phyloP scores from a whole-genome alignment of 2,329 filamentous ascomycete genomes.

The Phialophora macrospora region DNA sequence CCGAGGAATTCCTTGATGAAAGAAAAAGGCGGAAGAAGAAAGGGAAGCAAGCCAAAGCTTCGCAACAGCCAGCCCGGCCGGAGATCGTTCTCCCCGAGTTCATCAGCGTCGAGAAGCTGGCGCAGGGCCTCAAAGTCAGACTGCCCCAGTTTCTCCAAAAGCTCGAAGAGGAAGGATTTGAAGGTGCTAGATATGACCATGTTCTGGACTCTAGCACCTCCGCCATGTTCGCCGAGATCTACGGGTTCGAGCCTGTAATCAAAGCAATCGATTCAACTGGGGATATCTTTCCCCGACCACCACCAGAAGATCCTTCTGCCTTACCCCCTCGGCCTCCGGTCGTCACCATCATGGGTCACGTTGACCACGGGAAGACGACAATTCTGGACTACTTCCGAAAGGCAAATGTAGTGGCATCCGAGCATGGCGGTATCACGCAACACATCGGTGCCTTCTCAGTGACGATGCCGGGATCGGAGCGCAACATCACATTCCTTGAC shows the following conservation, averaged over 20 bases:
- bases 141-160: conserved; percentile 73
- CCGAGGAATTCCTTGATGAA: conserved; percentile 46
- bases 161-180: conserved; percentile 85
- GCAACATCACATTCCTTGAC: conserved; percentile 93
- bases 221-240: conserved; percentile 87
- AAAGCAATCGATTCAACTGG: conserved; percentile 64
- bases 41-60: conserved; percentile 15
- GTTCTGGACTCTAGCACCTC: conserved; percentile 90
- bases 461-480: conserved; percentile 74
- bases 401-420: conserved; percentile 85
- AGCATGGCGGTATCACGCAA: conserved; percentile 97
- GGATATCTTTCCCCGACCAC: conserved; percentile 74
- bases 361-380: conserved; percentile 98
- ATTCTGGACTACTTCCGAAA: conserved; percentile 92
- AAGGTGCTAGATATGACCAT: conserved; percentile 79
- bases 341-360: conserved; percentile 98
- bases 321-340: conserved; percentile 83
- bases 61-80: conserved; percentile 55
- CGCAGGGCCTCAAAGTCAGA: conserved; percentile 72
- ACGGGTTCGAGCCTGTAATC: conserved; percentile 84
- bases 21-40: conserved; percentile 47
- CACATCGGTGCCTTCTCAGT: conserved; percentile 98
- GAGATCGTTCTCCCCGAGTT: conserved; percentile 84
- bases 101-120: conserved; percentile 84
- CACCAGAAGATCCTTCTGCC: conserved; percentile 67